Percentiles rank a stretch among this genome's conserved stretches.
phyloP scores from a whole-genome alignment of 176 grass and related monocot genomes.

The Phyllostachys edulis region DNA sequence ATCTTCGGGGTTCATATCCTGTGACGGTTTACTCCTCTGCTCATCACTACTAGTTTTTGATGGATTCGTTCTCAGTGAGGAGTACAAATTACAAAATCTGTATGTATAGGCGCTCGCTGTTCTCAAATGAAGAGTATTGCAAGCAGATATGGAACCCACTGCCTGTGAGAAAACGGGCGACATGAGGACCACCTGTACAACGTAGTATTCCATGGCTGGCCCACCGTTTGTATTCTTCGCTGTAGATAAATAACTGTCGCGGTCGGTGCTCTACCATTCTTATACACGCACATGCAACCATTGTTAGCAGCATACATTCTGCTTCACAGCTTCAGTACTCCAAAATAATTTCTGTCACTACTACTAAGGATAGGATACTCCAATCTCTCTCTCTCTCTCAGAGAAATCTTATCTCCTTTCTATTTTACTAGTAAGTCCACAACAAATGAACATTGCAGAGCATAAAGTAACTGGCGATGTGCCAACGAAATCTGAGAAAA shows the following conservation, averaged over 20 bases:
- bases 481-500: background rate
- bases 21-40: too few species aligned
- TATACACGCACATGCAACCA: background rate
- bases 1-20: background rate
- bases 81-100: background rate
- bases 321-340: background rate
- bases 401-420: background rate
- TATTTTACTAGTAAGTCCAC: background rate
- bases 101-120: background rate
- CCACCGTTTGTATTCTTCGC: background rate
- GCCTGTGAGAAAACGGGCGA: background rate
- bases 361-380: background rate
- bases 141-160: background rate
- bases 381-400: background rate
- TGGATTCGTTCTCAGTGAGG: background rate
- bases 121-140: background rate
- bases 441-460: background rate
- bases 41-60: background rate
- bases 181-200: conserved; percentile 18
- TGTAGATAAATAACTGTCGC: conserved; percentile 8
- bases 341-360: background rate
- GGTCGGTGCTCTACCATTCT: background rate
- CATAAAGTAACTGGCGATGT: background rate
- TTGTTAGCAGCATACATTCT: background rate
- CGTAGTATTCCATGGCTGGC: background rate